Evolutionary conservation across 352 stramenopile genomes (phyloP).

Genomic region (Phytophthora sansomeana): DNA sequence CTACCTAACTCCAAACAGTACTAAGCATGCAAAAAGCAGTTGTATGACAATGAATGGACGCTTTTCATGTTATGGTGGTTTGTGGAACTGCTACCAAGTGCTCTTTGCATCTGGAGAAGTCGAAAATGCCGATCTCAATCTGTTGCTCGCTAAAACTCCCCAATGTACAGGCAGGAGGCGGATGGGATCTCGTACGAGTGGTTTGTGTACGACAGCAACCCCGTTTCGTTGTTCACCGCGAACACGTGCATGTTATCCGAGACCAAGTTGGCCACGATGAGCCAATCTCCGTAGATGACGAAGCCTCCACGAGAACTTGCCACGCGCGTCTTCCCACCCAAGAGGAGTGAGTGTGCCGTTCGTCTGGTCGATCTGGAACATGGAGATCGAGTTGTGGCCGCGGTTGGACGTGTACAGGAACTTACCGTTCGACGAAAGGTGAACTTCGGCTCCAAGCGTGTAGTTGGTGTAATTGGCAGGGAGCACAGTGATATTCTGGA

Average conservation of each 20-base stretch:
- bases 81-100: too few relatives aligned
- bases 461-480: slow-evolving; percentile 39
- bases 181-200: slow-evolving; percentile 41
- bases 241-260: slow-evolving; percentile 69
- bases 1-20: too few relatives aligned
- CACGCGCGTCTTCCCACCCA: slow-evolving; percentile 51
- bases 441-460: slow-evolving; percentile 53
- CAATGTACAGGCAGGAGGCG: too few relatives aligned
- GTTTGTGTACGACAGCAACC: slow-evolving; percentile 52
- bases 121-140: too few relatives aligned
- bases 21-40: too few relatives aligned
- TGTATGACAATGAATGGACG: too few relatives aligned
- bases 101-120: too few relatives aligned
- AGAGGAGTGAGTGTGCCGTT: slow-evolving; percentile 44
- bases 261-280: slow-evolving; percentile 73
- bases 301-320: slow-evolving; percentile 56
- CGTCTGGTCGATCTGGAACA: slow-evolving; percentile 48
- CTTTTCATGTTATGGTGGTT: too few relatives aligned
- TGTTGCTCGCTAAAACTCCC: too few relatives aligned
- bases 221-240: slow-evolving; percentile 47
- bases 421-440: slow-evolving; percentile 56
- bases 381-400: slow-evolving; percentile 67
- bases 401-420: slow-evolving; percentile 79
- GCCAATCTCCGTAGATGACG: slow-evolving; percentile 49
- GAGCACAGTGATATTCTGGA: slow-evolving; percentile 68